phyloP scores from a whole-genome alignment of 2,329 filamentous ascomycete genomes.

The Pseudophaeomoniella oleicola region DNA sequence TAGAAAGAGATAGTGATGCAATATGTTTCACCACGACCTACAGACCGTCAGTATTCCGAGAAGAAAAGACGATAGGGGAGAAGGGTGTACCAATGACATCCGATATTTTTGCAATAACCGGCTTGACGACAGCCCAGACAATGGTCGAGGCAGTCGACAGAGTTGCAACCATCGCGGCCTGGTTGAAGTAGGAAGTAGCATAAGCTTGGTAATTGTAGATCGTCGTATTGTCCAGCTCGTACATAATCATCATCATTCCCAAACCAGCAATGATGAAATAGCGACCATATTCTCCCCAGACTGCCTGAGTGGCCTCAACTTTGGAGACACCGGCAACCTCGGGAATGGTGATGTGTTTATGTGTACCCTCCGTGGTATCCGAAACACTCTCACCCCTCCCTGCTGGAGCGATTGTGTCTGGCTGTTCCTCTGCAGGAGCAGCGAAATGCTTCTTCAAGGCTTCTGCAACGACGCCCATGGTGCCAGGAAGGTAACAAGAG shows the following conservation, averaged over 20 bases:
- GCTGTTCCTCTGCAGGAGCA: not conserved
- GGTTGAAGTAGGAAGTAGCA: conserved; percentile 23
- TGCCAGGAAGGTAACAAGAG: too few relatives aligned
- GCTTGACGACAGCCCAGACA: conserved; percentile 24
- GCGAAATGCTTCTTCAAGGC: not conserved
- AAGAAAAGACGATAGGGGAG: conserved; percentile 14
- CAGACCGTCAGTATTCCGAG: conserved; percentile 4
- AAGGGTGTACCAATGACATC: conserved; percentile 24
- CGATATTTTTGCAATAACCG: conserved; percentile 27
- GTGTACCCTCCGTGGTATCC: not conserved
- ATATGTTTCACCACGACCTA: not conserved
- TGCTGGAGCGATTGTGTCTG: not conserved
- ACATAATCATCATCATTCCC: not conserved
- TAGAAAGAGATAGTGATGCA: conserved; percentile 12
- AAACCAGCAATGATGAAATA: conserved; percentile 8
- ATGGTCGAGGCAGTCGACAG: conserved; percentile 20
- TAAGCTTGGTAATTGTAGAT: conserved; percentile 25
- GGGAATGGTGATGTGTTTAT: not conserved
- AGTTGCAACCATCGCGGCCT: conserved; percentile 18
- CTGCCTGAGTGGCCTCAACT: conserved; percentile 15
- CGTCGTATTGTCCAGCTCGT: conserved; percentile 21
- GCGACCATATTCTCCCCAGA: conserved; percentile 16
- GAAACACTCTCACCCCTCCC: not conserved
- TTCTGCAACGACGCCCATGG: not conserved
- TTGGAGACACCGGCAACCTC: conserved; percentile 13